A percentile compares a stretch with the other conserved stretches of the same genome.
These are phyloP conservation scores for Jackrogersella minutella DNA, from an alignment of 495 filamentous ascomycete genomes.

Conservation along the genomic window DNA sequence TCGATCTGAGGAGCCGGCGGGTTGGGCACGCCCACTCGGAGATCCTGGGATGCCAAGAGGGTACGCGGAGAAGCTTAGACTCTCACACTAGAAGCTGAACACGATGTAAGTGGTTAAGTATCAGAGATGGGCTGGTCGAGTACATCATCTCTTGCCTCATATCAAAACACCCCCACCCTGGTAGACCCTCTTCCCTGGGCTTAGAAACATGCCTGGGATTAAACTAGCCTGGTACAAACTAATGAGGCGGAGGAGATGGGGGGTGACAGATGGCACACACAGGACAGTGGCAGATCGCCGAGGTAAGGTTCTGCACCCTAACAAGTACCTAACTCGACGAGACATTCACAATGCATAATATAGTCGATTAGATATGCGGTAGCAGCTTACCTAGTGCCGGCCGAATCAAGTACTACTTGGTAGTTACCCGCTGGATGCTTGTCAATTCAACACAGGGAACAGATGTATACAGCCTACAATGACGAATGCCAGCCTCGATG, in stretches of 20 bases:
- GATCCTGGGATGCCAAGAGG: conserved; percentile 38
- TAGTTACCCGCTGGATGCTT: conserved; percentile 25
- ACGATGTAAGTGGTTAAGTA: conserved; percentile 40
- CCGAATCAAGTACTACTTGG: conserved; percentile 31
- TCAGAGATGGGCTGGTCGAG: conserved; percentile 35
- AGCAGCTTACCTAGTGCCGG: conserved; percentile 31
- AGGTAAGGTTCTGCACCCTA: conserved; percentile 25
- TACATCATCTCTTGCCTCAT: conserved; percentile 40
- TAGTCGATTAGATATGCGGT: conserved; percentile 13
- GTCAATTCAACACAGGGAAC: conserved; percentile 34
- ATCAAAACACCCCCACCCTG: conserved; percentile 34
- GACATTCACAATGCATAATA: conserved; percentile 37
- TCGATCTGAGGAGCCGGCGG: conserved; percentile 38
- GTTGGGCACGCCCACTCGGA: conserved; percentile 36
- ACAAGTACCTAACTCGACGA: conserved; percentile 32
- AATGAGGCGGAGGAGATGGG: conserved; percentile 30
- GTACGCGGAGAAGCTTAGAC: conserved; percentile 33
- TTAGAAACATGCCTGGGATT: conserved; percentile 35
- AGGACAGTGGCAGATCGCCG: conserved; percentile 33
- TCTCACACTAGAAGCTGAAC: conserved; percentile 34
- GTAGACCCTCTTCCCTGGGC: conserved; percentile 27
- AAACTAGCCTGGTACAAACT: conserved; percentile 25
- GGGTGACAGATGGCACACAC: conserved; percentile 34
- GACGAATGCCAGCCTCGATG: conserved; percentile 27
- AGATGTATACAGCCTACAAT: conserved; percentile 24